These are phyloP conservation scores for Gilbertella persicaria DNA, from an alignment of 371 early-diverging fungal genomes.

Conservation along the genomic window DNA sequence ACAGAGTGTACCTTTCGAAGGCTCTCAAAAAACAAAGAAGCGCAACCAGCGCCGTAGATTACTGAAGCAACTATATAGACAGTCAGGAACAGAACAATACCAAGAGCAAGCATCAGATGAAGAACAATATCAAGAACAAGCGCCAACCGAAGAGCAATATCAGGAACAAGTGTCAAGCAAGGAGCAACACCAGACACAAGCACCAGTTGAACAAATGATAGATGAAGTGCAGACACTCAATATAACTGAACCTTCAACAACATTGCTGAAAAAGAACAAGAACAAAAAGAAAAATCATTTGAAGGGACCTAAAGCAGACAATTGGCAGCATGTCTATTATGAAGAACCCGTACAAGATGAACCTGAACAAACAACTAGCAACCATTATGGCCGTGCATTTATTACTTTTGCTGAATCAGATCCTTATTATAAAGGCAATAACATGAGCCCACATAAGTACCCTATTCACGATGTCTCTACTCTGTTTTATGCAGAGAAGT, in stretches of 20 bases:
- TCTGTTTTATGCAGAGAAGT: slow-evolving; percentile 20
- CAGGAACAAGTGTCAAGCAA: not conserved
- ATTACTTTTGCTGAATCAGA: slow-evolving; percentile 17
- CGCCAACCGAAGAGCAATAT: too few relatives aligned
- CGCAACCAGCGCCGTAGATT: slow-evolving; percentile 8
- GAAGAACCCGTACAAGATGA: not conserved
- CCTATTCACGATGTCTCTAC: slow-evolving; percentile 20
- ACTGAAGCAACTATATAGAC: not conserved
- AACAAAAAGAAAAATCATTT: slow-evolving; percentile 22
- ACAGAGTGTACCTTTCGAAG: slow-evolving; percentile 11
- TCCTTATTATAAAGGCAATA: slow-evolving; percentile 1
- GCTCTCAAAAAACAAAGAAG: not conserved
- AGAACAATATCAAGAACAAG: not conserved
- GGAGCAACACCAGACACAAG: not conserved
- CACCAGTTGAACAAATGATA: not conserved
- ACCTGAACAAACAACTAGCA: not conserved
- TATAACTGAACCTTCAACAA: not conserved
- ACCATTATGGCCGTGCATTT: slow-evolving; percentile 21
- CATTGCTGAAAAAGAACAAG: slow-evolving; percentile 19
- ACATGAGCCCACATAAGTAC: not conserved
- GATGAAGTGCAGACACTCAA: not conserved
- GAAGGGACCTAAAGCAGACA: slow-evolving; percentile 4
- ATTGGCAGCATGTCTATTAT: not conserved
- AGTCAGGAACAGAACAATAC: too few relatives aligned
- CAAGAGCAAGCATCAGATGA: too few relatives aligned